Percentiles rank a stretch among this genome's conserved stretches.
Conservation (phyloP, 441 rosid genomes). For the Dalechampia spathulata region DNA sequence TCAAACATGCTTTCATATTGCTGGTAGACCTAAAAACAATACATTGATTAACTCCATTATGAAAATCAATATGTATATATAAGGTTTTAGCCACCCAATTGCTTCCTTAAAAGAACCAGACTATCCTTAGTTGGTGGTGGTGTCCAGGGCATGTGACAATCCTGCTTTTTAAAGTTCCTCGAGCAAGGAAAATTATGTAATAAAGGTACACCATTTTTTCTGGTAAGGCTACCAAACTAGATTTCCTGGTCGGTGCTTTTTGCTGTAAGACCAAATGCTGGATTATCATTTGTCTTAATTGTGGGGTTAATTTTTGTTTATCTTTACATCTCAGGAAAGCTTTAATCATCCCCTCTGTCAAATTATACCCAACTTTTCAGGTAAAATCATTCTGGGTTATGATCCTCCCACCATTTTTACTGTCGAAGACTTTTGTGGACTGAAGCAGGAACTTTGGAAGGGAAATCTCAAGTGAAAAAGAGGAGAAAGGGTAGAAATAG, state of each 20-base stretch:
- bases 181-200: no score
- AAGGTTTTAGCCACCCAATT: constrained; percentile 20
- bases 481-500: not conserved
- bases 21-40: constrained; percentile 25
- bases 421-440: no score
- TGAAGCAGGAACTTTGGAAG: no score
- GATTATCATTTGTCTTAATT: constrained; percentile 9
- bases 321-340: constrained; percentile 14
- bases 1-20: constrained; percentile 29
- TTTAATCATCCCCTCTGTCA: constrained; percentile 10
- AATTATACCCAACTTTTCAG: constrained; percentile 11
- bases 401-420: no score
- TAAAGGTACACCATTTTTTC: no score
- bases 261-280: not conserved
- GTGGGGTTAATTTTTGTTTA: not conserved
- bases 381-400: not conserved
- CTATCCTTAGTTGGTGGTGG: constrained; percentile 3
- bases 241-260: constrained; percentile 29
- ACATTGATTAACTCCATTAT: constrained; percentile 10
- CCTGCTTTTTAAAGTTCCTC: not conserved
- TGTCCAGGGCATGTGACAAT: constrained; percentile 26
- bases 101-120: constrained; percentile 34
- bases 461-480: no score
- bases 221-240: constrained; percentile 31
- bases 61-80: not conserved